phyloP scores from a whole-genome alignment of 805 yeast species.

The Debaryomyces maramus region DNA sequence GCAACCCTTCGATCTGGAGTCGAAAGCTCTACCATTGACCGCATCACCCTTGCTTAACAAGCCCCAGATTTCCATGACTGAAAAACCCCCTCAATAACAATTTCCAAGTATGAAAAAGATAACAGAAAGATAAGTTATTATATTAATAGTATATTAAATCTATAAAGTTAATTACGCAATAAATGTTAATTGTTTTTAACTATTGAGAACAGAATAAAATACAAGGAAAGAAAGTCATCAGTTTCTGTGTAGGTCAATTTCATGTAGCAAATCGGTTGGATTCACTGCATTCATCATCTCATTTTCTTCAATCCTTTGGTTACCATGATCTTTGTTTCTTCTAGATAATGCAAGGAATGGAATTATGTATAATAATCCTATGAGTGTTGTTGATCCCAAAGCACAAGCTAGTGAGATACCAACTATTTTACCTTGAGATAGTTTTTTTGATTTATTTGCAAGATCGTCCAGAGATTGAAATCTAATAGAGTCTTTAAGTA shows the following conservation, averaged over 20 bases:
- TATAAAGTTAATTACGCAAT: no score
- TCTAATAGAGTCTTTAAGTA: conserved; percentile 34
- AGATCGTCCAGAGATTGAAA: conserved; percentile 38
- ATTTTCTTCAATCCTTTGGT: conserved; percentile 40
- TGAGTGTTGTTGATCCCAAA: conserved; percentile 39
- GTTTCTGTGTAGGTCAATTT: conserved; percentile 43
- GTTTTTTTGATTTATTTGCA: conserved; percentile 12
- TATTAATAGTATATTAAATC: no score
- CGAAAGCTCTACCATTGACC: conserved; percentile 46
- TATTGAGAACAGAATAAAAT: no score
- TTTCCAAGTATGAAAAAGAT: no score
- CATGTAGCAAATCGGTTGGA: conserved; percentile 45
- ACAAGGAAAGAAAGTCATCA: conserved; percentile 8
- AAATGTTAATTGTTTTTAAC: no score
- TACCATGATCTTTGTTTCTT: conserved; percentile 21
- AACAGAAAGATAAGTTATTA: no score
- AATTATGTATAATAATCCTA: conserved; percentile 42
- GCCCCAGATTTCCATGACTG: neutral
- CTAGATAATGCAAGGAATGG: conserved; percentile 39
- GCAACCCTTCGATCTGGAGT: conserved; percentile 73
- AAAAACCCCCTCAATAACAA: neutral
- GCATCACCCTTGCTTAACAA: conserved; percentile 23
- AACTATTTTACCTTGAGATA: conserved; percentile 43
- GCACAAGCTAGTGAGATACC: conserved; percentile 49
- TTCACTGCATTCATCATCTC: conserved; percentile 46